Evolutionary conservation across 2,329 filamentous ascomycete species (phyloP).

Genomic region (Thielaviopsis ethacetica): DNA sequence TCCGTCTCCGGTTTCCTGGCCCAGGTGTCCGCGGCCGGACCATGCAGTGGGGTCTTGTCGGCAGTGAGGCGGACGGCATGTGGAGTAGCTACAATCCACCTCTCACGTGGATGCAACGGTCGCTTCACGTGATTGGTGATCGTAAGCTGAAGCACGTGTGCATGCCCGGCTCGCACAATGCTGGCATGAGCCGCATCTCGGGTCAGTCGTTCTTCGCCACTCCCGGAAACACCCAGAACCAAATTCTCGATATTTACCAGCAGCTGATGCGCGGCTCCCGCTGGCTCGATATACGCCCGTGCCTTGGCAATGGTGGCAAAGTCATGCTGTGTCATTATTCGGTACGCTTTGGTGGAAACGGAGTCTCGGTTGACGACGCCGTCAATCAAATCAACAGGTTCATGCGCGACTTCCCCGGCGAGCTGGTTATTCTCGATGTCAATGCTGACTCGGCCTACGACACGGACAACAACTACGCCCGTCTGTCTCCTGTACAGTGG

Average conservation of each 20-base stretch:
- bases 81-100: slow-evolving; percentile 8
- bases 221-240: slow-evolving; percentile 23
- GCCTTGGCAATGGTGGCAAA: slow-evolving; percentile 1
- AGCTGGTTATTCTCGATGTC: slow-evolving; percentile 28
- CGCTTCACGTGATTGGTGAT: slow-evolving; percentile 16
- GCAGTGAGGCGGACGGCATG: slow-evolving; percentile 4
- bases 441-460: slow-evolving; percentile 17
- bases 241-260: slow-evolving; percentile 24
- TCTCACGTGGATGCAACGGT: slow-evolving; percentile 16
- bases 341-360: slow-evolving; percentile 2
- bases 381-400: slow-evolving; percentile 26
- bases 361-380: slow-evolving; percentile 20
- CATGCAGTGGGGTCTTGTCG: slow-evolving; percentile 4
- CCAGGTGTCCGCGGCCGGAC: slow-evolving; percentile 4
- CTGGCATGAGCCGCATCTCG: slow-evolving; percentile 26
- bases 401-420: slow-evolving; percentile 23
- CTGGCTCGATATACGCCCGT: slow-evolving; percentile 26
- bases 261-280: slow-evolving; percentile 27
- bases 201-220: slow-evolving; percentile 13
- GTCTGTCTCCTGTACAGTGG: slow-evolving; percentile 16
- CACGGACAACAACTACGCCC: slow-evolving; percentile 17
- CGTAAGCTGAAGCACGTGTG: slow-evolving; percentile 25
- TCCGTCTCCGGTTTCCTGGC: slow-evolving; percentile 3
- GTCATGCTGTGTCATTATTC: slow-evolving; percentile 7
- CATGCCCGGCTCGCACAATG: slow-evolving; percentile 29